Percentiles rank a stretch among this genome's conserved stretches.
phyloP scores from a whole-genome alignment of 2,329 filamentous ascomycete species.

The Thielaviopsis populi region DNA sequence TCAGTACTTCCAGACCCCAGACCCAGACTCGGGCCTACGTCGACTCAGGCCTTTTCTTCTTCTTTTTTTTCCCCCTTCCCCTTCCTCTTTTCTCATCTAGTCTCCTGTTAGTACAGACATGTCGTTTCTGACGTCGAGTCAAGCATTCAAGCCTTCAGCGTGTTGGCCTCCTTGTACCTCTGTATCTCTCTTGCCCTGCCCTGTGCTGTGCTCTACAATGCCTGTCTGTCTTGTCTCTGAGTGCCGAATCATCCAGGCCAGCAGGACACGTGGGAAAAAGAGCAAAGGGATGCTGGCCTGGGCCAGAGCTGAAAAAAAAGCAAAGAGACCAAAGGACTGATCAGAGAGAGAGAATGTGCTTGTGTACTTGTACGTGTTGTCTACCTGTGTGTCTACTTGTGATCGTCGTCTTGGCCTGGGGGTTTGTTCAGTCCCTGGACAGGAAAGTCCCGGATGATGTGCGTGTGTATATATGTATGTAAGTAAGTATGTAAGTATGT shows the following conservation, averaged over 20 bases:
- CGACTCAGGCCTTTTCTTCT: too few species aligned
- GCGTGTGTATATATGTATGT: neutral
- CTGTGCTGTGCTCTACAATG: too few species aligned
- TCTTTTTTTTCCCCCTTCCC: too few species aligned
- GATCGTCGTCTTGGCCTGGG: neutral
- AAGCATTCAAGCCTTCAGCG: too few species aligned
- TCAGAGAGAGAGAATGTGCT: too few species aligned
- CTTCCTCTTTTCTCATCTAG: too few species aligned
- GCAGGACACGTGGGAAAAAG: neutral
- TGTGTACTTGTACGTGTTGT: too few species aligned
- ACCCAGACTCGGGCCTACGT: neutral
- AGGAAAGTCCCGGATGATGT: neutral
- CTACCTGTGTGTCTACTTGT: neutral
- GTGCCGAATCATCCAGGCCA: neutral
- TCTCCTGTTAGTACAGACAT: too few species aligned
- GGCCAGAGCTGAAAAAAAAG: neutral
- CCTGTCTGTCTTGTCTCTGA: neutral
- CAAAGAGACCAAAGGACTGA: too few species aligned
- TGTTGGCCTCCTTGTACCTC: too few species aligned
- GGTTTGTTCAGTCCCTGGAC: neutral
- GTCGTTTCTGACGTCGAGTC: too few species aligned
- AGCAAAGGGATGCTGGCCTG: neutral
- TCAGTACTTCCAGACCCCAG: neutral
- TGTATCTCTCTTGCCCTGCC: too few species aligned
- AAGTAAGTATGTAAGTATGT: neutral